Evolutionary conservation across 2,329 filamentous ascomycete species (phyloP), one percentile per base, ranked within the genome.

Genomic region (Hypoxylon sp.): DNA sequence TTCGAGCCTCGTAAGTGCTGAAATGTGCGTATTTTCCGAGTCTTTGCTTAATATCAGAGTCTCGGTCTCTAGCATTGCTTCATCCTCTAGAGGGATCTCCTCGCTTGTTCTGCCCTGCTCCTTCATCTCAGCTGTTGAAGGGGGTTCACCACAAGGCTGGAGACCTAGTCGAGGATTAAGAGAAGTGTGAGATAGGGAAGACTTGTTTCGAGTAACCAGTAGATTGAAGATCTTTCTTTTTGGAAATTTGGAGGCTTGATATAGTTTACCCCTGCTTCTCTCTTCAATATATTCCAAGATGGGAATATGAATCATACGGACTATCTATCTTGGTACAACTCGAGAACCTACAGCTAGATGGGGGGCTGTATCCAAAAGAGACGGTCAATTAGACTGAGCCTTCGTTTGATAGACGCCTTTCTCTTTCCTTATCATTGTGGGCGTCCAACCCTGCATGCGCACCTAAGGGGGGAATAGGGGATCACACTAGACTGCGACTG

Each of bases 1-100:
- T 37, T 2, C 13, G 6, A 3, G 20, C 37, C 20, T 25, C 27
- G 11, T 17, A 10, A 22, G 31, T 13, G n/a, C 5, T 8, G 17
- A 13, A 6, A 1, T 48, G 13, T 8, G 22, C 22, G 35, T 14
- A 35, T 35, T n/a, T 2, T 17, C 14, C 14, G n/a, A 13, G 30
- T 46, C n/a, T n/a, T 25, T 5, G 25, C 27, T 37, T 5, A 5
- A n/a, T 46, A 61, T 46, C 25, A 61, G 17, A 35, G 27, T 46
- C 37, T 54, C 37, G 22, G 7, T 30, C n/a, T 61, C 58, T 30
- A 17, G 25, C 2, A 31, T 30, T 14, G 27, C 27, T 27, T 48
- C 8, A 6, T 27, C 44, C 20, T 48, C 44, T 27, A 25, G 7
- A 13, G 25, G 20, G 20, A 11, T 13, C 17, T 25, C 44, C 17